A percentile compares a stretch with the other conserved stretches of the same genome.
Evolutionary conservation across 164 flowering plant genomes (phyloP).

Genomic region (Stephania yunnanensis): DNA sequence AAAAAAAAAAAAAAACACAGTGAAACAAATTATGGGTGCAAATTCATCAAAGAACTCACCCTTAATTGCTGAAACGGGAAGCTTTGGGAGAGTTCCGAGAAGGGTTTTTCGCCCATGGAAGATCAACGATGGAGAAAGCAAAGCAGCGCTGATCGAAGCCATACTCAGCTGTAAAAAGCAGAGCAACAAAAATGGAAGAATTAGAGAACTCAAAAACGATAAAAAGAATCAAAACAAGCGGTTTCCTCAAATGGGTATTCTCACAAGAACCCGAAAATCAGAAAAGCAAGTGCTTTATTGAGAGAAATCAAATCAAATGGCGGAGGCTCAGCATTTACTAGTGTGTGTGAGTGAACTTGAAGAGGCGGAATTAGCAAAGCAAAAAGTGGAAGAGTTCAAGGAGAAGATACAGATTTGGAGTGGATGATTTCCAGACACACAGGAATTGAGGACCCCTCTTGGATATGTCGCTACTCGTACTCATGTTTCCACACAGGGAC

Average conservation of each 20-base stretch:
- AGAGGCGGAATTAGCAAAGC: neutral
- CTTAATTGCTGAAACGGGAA: slow-evolving; percentile 24
- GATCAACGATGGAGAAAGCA: slow-evolving; percentile 31
- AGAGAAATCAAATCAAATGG: neutral
- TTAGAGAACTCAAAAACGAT: neutral
- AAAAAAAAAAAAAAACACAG: neutral
- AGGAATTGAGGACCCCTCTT: neutral
- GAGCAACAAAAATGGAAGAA: neutral
- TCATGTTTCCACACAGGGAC: neutral
- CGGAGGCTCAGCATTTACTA: slow-evolving; percentile 2
- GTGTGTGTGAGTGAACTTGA: neutral
- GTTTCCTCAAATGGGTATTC: neutral
- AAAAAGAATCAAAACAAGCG: neutral
- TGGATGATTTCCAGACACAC: neutral
- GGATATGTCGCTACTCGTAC: neutral
- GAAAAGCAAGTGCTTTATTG: neutral
- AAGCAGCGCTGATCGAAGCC: slow-evolving; percentile 34
- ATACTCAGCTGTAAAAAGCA: slow-evolving; percentile 15
- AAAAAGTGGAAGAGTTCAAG: neutral
- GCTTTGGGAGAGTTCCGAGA: slow-evolving; percentile 18
- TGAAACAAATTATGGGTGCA: neutral
- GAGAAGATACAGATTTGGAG: neutral
- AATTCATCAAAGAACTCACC: slow-evolving; percentile 18
- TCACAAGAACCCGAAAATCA: neutral
- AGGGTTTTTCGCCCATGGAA: slow-evolving; percentile 31